phyloP scores from a whole-genome alignment of 164 flowering plant genomes.

The Chimonanthus praecox region DNA sequence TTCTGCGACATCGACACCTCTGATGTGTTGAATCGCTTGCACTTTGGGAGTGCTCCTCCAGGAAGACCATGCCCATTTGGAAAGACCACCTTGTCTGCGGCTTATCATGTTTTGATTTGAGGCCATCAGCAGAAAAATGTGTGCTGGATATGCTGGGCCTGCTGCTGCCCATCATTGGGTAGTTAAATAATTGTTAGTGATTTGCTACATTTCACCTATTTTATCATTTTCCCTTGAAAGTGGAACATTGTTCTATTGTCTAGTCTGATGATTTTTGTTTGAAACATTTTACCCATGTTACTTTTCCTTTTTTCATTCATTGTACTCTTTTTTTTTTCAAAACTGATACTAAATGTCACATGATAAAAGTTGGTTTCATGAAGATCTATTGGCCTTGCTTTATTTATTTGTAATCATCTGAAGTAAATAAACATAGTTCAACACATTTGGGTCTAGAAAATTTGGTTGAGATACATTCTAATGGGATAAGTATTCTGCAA shows the following conservation, averaged over 20 bases:
- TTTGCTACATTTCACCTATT: background rate
- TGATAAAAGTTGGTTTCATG: background rate
- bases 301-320: background rate
- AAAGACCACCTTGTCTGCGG: too few relatives aligned
- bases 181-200: background rate
- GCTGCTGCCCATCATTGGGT: background rate
- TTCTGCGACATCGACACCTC: background rate
- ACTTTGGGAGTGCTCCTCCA: background rate
- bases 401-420: too few relatives aligned
- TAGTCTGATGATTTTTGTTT: background rate
- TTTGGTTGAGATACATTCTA: too few relatives aligned
- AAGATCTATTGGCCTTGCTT: too few relatives aligned
- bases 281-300: background rate
- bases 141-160: background rate
- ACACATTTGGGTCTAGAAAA: too few relatives aligned
- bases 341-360: background rate
- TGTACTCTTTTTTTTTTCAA: too few relatives aligned
- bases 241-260: background rate
- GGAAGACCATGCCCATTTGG: background rate
- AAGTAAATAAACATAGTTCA: too few relatives aligned
- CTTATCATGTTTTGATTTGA: background rate
- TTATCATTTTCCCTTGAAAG: background rate
- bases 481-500: too few relatives aligned
- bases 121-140: background rate
- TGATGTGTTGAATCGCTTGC: background rate